Evolutionary conservation across 1,284 basidiomycete species (phyloP), one percentile per base, ranked within the genome.

Genomic region (Microbotryum silenes-acaulis): DNA sequence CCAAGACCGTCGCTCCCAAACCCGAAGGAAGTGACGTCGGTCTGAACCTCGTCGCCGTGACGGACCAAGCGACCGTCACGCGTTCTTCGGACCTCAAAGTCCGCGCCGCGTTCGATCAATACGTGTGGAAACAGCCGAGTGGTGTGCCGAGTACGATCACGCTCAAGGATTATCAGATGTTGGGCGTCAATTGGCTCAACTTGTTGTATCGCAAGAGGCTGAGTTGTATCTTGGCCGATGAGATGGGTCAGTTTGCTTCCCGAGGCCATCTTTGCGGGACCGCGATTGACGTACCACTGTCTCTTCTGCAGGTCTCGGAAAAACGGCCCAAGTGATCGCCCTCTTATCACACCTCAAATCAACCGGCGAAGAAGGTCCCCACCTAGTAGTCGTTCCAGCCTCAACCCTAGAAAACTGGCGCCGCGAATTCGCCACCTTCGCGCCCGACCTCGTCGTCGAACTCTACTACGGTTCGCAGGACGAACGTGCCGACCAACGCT

Each of bases 401-500:
- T 98, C 94, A 3, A 97, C 93, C 0, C 78, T 98, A 25, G 96
- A 98, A 76, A 98, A 99, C 73, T 99, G 96, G 96, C 88, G 89
- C 74, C 84, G 96, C 66, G 96, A 99, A 76, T 97, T 99, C 73
- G 82, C 85, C 46, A 85, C 85, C 51, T 98, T 98, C 72, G 89
- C 89, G 2, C 91, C 92, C 0, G 66, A 72, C 2, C 86, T 99
- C 74, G 79, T 83, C n/a, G 84, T 97, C 14, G 84, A 88, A 73
- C 88, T 89, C 18, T 99, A 98, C 75, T 98, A 97, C 71, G 96
- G 91, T 9, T 82, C 84, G 44, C 94, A 97, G 77, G 85, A 86
- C 27, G 92, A 97, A 56, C 85, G 96, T n/a, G 79, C 82, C 4
- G 78, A 79, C 60, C 79, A 96, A 45, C 83, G 93, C 16, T 81